These are phyloP conservation scores for Austropuccinia psidii DNA, from an alignment of 1,284 basidiomycete genomes.

Conservation along the genomic window DNA sequence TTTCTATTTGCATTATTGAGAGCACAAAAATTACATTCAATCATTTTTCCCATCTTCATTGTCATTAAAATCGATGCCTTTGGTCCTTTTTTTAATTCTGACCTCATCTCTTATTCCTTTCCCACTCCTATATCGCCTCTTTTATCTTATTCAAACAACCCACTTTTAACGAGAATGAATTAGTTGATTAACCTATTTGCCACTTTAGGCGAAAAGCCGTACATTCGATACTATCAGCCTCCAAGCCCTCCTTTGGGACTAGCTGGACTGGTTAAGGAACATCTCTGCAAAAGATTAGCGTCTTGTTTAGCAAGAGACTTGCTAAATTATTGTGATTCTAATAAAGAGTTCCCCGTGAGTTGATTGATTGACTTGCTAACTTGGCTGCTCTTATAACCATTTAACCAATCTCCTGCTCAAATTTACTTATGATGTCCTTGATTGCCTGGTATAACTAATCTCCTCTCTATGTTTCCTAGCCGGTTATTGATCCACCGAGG, in stretches of 20 bases:
- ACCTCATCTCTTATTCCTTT: too few species aligned
- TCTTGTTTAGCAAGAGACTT: conserved; percentile 69
- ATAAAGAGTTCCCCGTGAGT: conserved; percentile 74
- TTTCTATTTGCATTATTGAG: too few species aligned
- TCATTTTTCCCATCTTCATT: too few species aligned
- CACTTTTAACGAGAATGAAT: too few species aligned
- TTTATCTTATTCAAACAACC: too few species aligned
- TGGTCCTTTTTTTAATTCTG: too few species aligned
- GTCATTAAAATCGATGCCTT: too few species aligned
- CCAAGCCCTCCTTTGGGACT: conserved; percentile 71
- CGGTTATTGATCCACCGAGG: conserved; percentile 55
- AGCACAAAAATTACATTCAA: too few species aligned
- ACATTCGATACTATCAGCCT: conserved; percentile 87
- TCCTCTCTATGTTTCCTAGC: conserved; percentile 16
- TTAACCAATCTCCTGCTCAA: too few species aligned
- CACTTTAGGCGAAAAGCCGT: conserved; percentile 84
- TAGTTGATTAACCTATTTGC: conserved; percentile 74
- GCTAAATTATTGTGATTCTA: conserved; percentile 74
- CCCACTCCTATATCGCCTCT: too few species aligned
- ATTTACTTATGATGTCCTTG: too few species aligned
- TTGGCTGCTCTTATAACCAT: neutral
- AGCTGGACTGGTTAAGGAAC: conserved; percentile 54
- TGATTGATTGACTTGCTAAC: conserved; percentile 36
- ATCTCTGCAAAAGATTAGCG: conserved; percentile 68
- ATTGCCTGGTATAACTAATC: too few species aligned